phyloP scores from a whole-genome alignment of 2,329 filamentous ascomycete genomes.

The Hypoxylon sp. region DNA sequence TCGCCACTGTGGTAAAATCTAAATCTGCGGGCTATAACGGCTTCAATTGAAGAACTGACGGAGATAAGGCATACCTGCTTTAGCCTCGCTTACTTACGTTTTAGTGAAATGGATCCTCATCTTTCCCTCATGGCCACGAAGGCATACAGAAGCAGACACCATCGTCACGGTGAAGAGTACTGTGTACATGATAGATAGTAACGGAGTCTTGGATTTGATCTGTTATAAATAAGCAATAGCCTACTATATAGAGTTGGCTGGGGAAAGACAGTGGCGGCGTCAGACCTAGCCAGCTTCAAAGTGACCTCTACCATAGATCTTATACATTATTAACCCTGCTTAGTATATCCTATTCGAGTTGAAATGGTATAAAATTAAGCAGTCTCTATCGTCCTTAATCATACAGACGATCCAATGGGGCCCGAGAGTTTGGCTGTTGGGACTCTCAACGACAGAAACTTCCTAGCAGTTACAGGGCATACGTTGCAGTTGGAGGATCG shows the following conservation, averaged over 20 bases:
- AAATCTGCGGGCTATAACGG: neutral
- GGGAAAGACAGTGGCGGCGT: slow-evolving; percentile 19
- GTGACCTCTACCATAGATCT: slow-evolving; percentile 1
- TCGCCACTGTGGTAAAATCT: neutral
- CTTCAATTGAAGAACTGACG: neutral
- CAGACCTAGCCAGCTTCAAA: slow-evolving; percentile 3
- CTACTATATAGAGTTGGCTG: slow-evolving; percentile 11
- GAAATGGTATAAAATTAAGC: slow-evolving; percentile 15
- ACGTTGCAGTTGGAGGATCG: slow-evolving; percentile 25
- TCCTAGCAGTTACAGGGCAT: slow-evolving; percentile 4
- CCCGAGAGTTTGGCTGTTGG: slow-evolving; percentile 22
- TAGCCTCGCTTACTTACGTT: slow-evolving; percentile 1
- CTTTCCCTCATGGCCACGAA: neutral
- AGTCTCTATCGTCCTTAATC: slow-evolving; percentile 35
- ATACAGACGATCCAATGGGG: slow-evolving; percentile 24
- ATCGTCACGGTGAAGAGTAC: slow-evolving; percentile 5
- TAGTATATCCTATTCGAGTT: neutral
- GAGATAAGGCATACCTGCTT: slow-evolving; percentile 2
- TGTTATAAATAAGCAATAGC: slow-evolving; percentile 6
- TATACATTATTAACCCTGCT: neutral
- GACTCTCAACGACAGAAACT: neutral
- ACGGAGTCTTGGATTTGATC: slow-evolving; percentile 15
- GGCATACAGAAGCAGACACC: neutral
- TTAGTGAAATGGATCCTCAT: neutral
- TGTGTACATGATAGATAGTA: slow-evolving; percentile 16